Base-by-base conservation (phyloP, 139 green algal species). In the Picochlorum sp. region DNA sequence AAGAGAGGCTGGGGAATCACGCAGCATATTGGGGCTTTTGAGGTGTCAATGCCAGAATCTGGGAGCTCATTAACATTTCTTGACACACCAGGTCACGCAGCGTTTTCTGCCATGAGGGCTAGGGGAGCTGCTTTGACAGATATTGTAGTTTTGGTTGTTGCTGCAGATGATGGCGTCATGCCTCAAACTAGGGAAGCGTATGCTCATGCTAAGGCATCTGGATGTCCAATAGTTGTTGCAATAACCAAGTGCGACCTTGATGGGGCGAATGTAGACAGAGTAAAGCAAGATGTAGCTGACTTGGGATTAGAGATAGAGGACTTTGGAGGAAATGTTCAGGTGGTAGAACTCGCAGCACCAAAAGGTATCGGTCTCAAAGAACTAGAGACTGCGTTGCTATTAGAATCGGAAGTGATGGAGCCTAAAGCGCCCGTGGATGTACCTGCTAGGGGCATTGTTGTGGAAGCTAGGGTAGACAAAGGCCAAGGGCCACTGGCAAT, bases 1-100 rank as follows among this genome's bases (percentile, higher is more conserved):
- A 2, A 67, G 74, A 28, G 92, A 98, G 77, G 89, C 90, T 3
- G 92, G 92, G 92, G 92, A 68, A 97, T 97, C 71, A 97, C 91
- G 32, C 86, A 91, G 79, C 88, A 95, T 75, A 88, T 97, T 38
- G 90, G 90, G 49, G 90, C 90, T 0, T 97, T 97, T 68, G 80
- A 90, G 62, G 87, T 96, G 34, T 14, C 20, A n/a, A 79, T 95
- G 68, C 75, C 77, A 0, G 78, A 68, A 34, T 83, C 69, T 26
- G 21, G 71, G 28, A 28, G 47, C 1, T 63, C 75, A 14, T 68
- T 95, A 21, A 96, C 89, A 9, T 97, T 97, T 67, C 68, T 97
- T 30, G 90, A 97, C 81, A 97, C 90, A 0, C 90, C 90, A 16
- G 90, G 90, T 2, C 90, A 97, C 73, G 86, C 86, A n/a, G 89